phyloP scores from a whole-genome alignment of 768 basidiomycete genomes.

The Mycena polygramma region DNA sequence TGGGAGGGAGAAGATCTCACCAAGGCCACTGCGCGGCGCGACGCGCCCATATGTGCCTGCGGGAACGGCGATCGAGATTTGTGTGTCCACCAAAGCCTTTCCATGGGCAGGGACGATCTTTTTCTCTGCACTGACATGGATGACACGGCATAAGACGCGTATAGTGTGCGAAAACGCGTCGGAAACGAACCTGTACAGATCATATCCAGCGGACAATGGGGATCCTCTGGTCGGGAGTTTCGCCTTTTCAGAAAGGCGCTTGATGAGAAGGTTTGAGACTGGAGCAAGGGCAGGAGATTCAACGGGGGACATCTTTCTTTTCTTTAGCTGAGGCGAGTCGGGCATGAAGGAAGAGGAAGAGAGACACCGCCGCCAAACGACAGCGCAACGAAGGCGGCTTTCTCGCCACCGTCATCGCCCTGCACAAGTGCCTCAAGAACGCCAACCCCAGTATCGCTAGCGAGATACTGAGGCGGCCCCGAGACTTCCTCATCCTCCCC shows the following conservation, averaged over 20 bases:
- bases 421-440: neutral
- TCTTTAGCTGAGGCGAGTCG: constrained; percentile 62
- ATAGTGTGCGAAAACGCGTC: constrained; percentile 22
- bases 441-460: neutral
- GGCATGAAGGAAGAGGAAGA: constrained; percentile 23
- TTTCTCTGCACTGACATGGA: constrained; percentile 76
- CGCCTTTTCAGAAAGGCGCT: constrained; percentile 86
- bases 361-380: too few relatives aligned
- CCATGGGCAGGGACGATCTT: constrained; percentile 89
- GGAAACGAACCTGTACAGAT: constrained; percentile 85
- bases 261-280: constrained; percentile 77
- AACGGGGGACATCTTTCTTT: constrained; percentile 67
- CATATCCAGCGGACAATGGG: constrained; percentile 91
- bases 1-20: constrained; percentile 54
- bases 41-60: constrained; percentile 95
- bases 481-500: neutral
- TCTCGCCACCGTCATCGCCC: neutral
- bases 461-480: neutral
- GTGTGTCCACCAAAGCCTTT: constrained; percentile 92
- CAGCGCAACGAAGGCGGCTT: neutral
- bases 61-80: constrained; percentile 94
- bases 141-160: constrained; percentile 21
- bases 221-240: constrained; percentile 90
- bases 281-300: constrained; percentile 50
- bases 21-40: constrained; percentile 95